Evolutionary conservation across 2,329 filamentous ascomycete species (phyloP), one percentile per base, ranked within the genome.

Genomic region (Lasiodiplodia citricola): DNA sequence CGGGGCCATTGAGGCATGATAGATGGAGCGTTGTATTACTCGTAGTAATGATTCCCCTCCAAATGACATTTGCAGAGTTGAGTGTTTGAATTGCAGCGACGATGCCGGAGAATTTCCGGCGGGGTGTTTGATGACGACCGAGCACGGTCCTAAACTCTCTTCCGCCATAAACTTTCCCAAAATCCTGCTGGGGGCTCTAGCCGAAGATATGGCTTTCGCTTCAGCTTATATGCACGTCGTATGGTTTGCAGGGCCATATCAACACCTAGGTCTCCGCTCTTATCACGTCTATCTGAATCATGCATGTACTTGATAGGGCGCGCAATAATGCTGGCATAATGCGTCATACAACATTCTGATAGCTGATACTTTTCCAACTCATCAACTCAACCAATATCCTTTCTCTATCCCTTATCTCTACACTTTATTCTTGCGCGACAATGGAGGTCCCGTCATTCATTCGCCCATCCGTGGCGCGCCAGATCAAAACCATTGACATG

Each of bases 401-500:
- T 11, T n/a, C 18, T n/a, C 31, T 38, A 23, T 11, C 18, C 25
- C 35, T 13, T 3, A 14, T 31, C 38, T 55, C 21, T 28, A 41
- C 10, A 21, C 11, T 1, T 51, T 51, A 35, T 21, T 4, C 7
- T 5, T 16, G 2, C 13, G 23, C 50, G 14, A 23, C 21, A 23
- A 67, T 58, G 54, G 31, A 35, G 7, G 65, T 60, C 31, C 66
- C 66, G 0, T 62, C 66, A 6, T 68, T 68, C 56, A 35, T 67
- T 16, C 25, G 28, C 28, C 18, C 54, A 0, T 60, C 13, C 2
- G 47, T 58, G 38, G 54, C 47, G 16, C 62, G 44, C 64, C 28
- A 60, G n/a, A 63, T 68, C 66, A 47, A 56, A 16, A 68, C 66
- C 38, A 67, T 73, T 31, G 70, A 73, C 35, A 72, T 83, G 82